phyloP scores from a whole-genome alignment of 225 moss, liverwort and hornwort species.

The Antitrichia curtipendula region DNA sequence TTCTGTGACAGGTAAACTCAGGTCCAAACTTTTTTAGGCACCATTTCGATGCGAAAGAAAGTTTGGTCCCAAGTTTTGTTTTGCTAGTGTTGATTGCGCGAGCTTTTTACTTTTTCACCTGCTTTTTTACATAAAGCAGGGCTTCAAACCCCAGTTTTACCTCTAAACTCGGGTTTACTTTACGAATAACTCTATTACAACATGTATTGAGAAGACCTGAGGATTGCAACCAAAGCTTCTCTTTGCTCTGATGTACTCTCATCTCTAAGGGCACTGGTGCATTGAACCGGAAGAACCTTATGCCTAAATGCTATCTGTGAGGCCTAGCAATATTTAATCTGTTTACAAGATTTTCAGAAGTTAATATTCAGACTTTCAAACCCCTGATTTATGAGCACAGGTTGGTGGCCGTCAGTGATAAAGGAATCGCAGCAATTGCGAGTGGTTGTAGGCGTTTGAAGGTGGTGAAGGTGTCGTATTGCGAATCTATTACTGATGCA shows the following conservation, averaged over 20 bases:
- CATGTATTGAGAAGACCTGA: neutral
- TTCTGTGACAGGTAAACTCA: too few relatives aligned
- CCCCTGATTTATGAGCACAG: conserved; percentile 14
- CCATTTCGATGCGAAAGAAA: too few relatives aligned
- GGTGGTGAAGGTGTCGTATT: conserved; percentile 58
- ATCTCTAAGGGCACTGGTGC: neutral
- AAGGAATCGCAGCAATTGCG: conserved; percentile 52
- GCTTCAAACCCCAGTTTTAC: too few relatives aligned
- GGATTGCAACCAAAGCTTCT: neutral
- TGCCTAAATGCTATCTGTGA: neutral
- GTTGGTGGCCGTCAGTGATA: conserved; percentile 48
- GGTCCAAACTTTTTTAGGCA: too few relatives aligned
- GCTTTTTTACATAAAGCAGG: too few relatives aligned
- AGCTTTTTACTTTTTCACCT: too few relatives aligned
- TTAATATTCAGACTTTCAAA: neutral
- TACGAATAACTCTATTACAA: too few relatives aligned
- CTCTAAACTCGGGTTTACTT: too few relatives aligned
- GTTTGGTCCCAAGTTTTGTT: too few relatives aligned
- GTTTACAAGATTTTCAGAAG: neutral
- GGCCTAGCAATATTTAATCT: neutral
- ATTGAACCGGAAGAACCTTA: neutral
- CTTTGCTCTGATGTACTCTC: neutral
- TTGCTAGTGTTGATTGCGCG: too few relatives aligned
- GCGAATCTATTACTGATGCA: conserved; percentile 46
- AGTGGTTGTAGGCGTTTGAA: conserved; percentile 51